phyloP scores from a whole-genome alignment of 805 yeast genomes.

The Candida nanaspora region DNA sequence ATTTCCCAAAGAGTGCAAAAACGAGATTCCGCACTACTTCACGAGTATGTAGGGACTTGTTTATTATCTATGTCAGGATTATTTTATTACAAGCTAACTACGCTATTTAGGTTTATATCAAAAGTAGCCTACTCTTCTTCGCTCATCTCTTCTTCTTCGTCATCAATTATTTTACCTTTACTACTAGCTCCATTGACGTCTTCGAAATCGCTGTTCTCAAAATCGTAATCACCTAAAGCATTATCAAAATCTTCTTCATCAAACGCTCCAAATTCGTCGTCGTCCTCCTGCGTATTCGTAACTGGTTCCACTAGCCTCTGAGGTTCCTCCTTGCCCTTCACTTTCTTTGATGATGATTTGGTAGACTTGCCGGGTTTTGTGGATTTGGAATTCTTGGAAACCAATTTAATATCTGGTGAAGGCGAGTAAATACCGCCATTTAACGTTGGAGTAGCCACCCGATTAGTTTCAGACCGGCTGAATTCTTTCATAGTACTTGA shows the following conservation, averaged over 20 bases:
- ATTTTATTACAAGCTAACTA: too few species aligned
- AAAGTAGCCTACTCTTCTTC: conserved; percentile 25
- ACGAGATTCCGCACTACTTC: too few species aligned
- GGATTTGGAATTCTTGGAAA: not conserved
- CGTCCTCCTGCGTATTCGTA: conserved; percentile 2
- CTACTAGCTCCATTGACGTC: not conserved
- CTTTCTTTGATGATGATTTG: not conserved
- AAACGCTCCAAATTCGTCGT: conserved; percentile 9
- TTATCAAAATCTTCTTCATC: conserved; percentile 20
- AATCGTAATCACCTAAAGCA: conserved; percentile 12
- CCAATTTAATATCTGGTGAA: not conserved
- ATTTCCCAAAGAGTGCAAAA: too few species aligned
- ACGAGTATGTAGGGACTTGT: too few species aligned
- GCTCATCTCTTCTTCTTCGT: conserved; percentile 17
- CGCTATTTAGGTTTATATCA: too few species aligned
- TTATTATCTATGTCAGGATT: too few species aligned
- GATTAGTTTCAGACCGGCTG: too few species aligned
- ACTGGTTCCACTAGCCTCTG: too few species aligned
- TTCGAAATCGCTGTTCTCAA: conserved; percentile 1
- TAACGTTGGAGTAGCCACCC: not conserved
- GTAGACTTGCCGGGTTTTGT: not conserved
- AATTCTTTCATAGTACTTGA: too few species aligned
- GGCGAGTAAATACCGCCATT: not conserved
- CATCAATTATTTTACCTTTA: conserved; percentile 4
- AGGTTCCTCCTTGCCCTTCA: too few species aligned